A percentile compares a stretch with the other conserved stretches of the same genome.
phyloP scores from a whole-genome alignment of 768 basidiomycete genomes.

The Boletus vermiculosoides region DNA sequence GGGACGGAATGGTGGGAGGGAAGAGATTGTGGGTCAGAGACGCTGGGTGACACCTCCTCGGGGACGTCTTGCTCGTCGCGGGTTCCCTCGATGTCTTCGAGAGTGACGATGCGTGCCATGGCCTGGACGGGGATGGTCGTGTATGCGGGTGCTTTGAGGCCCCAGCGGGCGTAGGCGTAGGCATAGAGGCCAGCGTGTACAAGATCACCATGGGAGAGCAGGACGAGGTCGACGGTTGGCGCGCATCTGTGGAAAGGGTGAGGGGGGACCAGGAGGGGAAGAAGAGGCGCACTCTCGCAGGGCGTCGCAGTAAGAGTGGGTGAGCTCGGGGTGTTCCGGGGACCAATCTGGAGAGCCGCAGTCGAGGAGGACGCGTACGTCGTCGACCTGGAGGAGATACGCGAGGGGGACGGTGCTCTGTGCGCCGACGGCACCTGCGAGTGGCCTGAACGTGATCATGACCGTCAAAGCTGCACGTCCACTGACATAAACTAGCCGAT shows the following conservation, averaged over 20 bases:
- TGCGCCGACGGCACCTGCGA: conserved; percentile 80
- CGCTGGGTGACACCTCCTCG: conserved; percentile 25
- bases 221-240: conserved; percentile 81
- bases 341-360: conserved; percentile 90
- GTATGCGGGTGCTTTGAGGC: conserved; percentile 87
- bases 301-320: conserved; percentile 56
- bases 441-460: conserved; percentile 91
- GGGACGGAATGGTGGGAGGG: conserved; percentile 9
- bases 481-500: conserved; percentile 10
- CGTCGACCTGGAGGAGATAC: conserved; percentile 92
- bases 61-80: conserved; percentile 70
- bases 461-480: background rate
- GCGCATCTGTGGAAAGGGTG: conserved; percentile 52
- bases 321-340: conserved; percentile 46
- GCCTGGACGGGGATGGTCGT: conserved; percentile 94
- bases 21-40: conserved; percentile 17
- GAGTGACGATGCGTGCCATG: conserved; percentile 88
- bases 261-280: conserved; percentile 1
- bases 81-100: conserved; percentile 83
- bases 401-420: conserved; percentile 62
- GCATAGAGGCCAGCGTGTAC: conserved; percentile 89
- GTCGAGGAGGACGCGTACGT: conserved; percentile 89
- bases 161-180: conserved; percentile 86
- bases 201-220: conserved; percentile 92
- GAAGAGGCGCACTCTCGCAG: conserved; percentile 58